A percentile compares a stretch with the other conserved stretches of the same genome.
Evolutionary conservation across 192 early-diverging fungal species (phyloP).

Genomic region (Allomyces macrogynus): DNA sequence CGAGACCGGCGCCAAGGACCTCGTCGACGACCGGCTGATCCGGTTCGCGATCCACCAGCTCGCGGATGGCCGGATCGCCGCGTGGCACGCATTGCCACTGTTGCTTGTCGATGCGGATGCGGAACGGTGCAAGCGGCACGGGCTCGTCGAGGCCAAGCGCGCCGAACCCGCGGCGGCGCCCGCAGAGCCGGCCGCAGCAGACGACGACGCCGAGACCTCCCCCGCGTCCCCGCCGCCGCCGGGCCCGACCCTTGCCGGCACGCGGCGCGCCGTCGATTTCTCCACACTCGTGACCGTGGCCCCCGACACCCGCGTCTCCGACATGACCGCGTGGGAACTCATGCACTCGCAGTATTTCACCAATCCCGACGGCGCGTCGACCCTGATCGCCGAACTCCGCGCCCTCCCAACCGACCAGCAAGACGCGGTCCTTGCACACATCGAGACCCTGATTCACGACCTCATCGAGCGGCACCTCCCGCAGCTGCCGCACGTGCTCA

Average conservation of each 20-base stretch:
- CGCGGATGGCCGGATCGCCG: background rate
- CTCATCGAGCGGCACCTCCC: background rate
- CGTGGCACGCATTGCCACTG: background rate
- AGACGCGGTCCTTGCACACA: no score
- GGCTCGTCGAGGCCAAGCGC: background rate
- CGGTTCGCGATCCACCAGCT: background rate
- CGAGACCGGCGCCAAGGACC: background rate
- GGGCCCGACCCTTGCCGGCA: no score
- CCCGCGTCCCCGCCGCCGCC: no score
- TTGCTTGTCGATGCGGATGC: background rate
- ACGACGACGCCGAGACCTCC: no score
- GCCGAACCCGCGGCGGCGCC: no score
- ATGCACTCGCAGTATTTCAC: background rate
- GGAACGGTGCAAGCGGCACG: background rate
- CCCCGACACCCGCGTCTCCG: background rate
- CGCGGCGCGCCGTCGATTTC: background rate
- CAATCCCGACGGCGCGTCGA: no score
- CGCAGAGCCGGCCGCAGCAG: no score
- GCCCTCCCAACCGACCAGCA: no score
- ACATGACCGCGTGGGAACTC: background rate
- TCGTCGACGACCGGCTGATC: background rate
- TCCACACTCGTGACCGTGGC: background rate
- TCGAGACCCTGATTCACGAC: background rate
- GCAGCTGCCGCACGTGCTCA: background rate
- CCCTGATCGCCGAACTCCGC: no score